A percentile compares a stretch with the other conserved stretches of the same genome.
Evolutionary conservation across 768 basidiomycete species (phyloP).

Genomic region (Pholiota conissans): DNA sequence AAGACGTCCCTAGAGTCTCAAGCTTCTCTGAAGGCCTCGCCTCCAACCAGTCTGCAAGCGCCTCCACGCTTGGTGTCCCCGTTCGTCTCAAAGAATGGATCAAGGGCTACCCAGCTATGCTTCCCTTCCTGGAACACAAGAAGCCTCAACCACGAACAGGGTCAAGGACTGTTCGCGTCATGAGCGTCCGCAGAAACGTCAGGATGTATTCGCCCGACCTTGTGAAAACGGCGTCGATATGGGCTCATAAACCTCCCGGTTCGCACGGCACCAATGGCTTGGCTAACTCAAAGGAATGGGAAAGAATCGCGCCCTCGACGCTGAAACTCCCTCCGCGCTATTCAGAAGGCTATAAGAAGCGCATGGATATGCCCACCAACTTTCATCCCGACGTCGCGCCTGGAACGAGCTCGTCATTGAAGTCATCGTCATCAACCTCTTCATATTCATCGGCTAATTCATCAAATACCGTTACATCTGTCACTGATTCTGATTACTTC

Average conservation of each 20-base stretch:
- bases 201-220: slow-evolving; percentile 88
- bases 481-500: slow-evolving; percentile 37
- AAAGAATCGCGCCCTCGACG: slow-evolving; percentile 62
- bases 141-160: slow-evolving; percentile 72
- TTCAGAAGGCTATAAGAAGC: slow-evolving; percentile 73
- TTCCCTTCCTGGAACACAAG: slow-evolving; percentile 58
- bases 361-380: slow-evolving; percentile 65
- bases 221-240: slow-evolving; percentile 58
- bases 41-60: slow-evolving; percentile 42
- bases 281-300: slow-evolving; percentile 73
- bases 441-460: slow-evolving; percentile 40
- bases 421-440: slow-evolving; percentile 37
- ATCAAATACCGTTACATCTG: slow-evolving; percentile 21
- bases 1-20: slow-evolving; percentile 52
- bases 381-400: slow-evolving; percentile 55
- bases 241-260: slow-evolving; percentile 37
- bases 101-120: slow-evolving; percentile 81
- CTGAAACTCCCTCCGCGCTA: slow-evolving; percentile 67
- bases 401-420: slow-evolving; percentile 28
- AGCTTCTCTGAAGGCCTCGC: slow-evolving; percentile 27
- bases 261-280: slow-evolving; percentile 41
- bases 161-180: slow-evolving; percentile 73
- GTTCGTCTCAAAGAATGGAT: slow-evolving; percentile 91
- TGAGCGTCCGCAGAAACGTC: slow-evolving; percentile 78
- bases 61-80: slow-evolving; percentile 70